phyloP scores from a whole-genome alignment of 164 flowering plant genomes.

The Stephania japonica region DNA sequence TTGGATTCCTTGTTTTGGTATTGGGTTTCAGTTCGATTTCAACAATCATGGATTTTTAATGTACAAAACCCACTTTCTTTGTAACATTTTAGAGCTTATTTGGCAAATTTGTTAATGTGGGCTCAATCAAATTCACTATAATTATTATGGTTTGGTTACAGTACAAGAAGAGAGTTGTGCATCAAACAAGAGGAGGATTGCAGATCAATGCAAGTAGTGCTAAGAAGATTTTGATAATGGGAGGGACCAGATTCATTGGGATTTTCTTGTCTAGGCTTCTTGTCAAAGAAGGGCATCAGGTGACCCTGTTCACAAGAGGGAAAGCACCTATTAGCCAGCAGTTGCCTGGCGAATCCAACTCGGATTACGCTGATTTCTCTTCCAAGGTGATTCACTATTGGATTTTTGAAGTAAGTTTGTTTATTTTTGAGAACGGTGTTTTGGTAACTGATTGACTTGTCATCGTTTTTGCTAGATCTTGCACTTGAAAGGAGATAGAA shows the following conservation, averaged over 20 bases:
- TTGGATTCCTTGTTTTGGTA: not conserved
- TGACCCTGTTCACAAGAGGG: constrained; percentile 90
- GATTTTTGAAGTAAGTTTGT: not conserved
- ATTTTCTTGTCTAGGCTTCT: constrained; percentile 82
- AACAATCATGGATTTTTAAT: not conserved
- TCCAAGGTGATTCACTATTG: constrained; percentile 48
- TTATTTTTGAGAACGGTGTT: not conserved
- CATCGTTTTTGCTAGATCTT: constrained; percentile 38
- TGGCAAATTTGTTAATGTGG: too few relatives aligned
- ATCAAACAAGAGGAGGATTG: constrained; percentile 49
- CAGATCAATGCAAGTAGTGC: constrained; percentile 58
- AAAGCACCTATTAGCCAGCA: constrained; percentile 88
- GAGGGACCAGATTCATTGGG: constrained; percentile 97
- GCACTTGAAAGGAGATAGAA: constrained; percentile 98
- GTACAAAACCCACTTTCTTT: not conserved
- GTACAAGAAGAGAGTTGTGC: constrained; percentile 55
- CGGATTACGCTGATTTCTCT: constrained; percentile 58
- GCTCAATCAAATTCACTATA: not conserved
- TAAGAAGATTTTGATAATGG: constrained; percentile 94
- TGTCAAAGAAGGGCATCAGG: constrained; percentile 92
- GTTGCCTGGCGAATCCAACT: constrained; percentile 82
- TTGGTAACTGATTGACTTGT: not conserved
- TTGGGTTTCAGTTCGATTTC: not conserved
- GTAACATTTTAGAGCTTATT: not conserved
- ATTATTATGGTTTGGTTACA: constrained; percentile 17